These are phyloP conservation scores for Carex parvula DNA, from an alignment of 176 grass and related monocot genomes.

Conservation along the genomic window DNA sequence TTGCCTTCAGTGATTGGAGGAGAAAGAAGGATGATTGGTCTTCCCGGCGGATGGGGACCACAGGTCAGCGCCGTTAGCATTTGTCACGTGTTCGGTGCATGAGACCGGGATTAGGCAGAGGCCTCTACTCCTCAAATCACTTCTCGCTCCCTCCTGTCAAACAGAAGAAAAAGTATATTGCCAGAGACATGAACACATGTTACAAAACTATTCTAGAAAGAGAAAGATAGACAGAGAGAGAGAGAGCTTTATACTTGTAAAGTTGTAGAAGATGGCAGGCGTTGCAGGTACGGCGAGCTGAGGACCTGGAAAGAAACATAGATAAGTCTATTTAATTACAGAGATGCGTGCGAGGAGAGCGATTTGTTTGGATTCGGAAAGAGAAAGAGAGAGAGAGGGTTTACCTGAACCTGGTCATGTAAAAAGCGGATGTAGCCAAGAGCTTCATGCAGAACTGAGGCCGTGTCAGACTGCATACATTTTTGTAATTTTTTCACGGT, in stretches of 20 bases:
- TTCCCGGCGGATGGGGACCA: constrained; percentile 45
- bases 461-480: constrained; percentile 81
- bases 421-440: constrained; percentile 96
- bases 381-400: neutral
- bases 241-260: constrained; percentile 31
- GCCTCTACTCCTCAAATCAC: constrained; percentile 67
- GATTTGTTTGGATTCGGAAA: neutral
- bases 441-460: constrained; percentile 91
- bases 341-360: neutral
- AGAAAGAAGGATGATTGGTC: neutral
- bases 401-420: constrained; percentile 88
- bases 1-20: neutral
- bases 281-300: constrained; percentile 79
- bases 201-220: neutral
- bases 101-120: constrained; percentile 79
- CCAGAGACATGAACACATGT: neutral
- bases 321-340: constrained; percentile 3
- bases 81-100: constrained; percentile 66
- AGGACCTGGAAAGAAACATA: constrained; percentile 51
- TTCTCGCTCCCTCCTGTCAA: constrained; percentile 12
- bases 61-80: constrained; percentile 58
- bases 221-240: constrained; percentile 2
- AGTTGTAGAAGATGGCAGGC: constrained; percentile 48
- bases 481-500: constrained; percentile 13
- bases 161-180: constrained; percentile 9